A percentile compares a stretch with the other conserved stretches of the same genome.
phyloP scores from a whole-genome alignment of 352 stramenopile species.

The Phytopythium aichiense region DNA sequence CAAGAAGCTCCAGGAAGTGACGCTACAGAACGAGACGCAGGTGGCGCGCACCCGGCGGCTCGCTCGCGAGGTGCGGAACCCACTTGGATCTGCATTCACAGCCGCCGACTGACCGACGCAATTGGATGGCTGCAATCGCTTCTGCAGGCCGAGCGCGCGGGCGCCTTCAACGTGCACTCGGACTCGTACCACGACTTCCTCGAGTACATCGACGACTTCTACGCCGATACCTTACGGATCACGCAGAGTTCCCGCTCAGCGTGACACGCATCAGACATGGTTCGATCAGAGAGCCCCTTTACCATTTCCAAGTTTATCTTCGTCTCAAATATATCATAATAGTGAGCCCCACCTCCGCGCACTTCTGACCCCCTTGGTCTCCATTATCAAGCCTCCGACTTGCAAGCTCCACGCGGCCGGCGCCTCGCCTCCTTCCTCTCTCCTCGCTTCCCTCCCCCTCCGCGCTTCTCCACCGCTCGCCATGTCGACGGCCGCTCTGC shows the following conservation, averaged over 20 bases:
- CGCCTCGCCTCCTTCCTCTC: background rate
- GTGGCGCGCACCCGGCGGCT: slow-evolving; percentile 26
- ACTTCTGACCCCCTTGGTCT: background rate
- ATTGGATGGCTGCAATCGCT: background rate
- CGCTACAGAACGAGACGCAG: slow-evolving; percentile 41
- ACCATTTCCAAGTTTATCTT: background rate
- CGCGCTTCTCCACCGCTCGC: background rate
- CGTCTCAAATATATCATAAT: background rate
- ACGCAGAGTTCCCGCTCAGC: slow-evolving; percentile 8
- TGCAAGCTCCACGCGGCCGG: too few species aligned
- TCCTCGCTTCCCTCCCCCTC: background rate
- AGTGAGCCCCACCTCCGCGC: background rate
- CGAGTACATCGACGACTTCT: slow-evolving; percentile 66
- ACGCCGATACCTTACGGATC: slow-evolving; percentile 41
- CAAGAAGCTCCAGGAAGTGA: slow-evolving; percentile 42
- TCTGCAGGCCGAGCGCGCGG: slow-evolving; percentile 2
- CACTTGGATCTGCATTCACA: background rate
- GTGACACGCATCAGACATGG: background rate
- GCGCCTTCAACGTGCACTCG: slow-evolving; percentile 30
- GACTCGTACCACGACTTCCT: slow-evolving; percentile 50
- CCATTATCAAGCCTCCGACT: background rate
- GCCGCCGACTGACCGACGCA: background rate
- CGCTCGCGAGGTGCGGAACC: slow-evolving; percentile 2
- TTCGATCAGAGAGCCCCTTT: background rate
- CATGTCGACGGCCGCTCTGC: slow-evolving; percentile 24